Evolutionary conservation across 2,329 filamentous ascomycete genomes (phyloP).

Genomic region (Alternaria alternata): DNA sequence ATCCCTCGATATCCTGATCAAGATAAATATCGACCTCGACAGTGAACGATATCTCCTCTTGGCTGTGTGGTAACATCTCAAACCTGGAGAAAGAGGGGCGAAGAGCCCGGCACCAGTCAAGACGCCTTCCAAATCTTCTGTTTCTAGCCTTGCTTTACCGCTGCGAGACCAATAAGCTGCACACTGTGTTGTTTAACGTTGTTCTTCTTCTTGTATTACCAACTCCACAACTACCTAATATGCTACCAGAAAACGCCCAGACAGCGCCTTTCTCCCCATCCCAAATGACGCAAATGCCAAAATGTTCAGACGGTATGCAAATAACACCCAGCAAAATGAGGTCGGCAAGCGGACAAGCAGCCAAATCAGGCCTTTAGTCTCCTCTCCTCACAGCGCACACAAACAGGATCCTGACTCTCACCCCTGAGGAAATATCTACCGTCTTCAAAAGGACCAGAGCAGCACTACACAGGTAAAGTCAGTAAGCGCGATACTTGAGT

Average conservation of each 20-base stretch:
- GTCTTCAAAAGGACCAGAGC: conserved; percentile 67
- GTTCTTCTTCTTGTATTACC: background rate
- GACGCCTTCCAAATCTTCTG: background rate
- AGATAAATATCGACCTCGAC: too few species aligned
- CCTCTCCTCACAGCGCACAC: conserved; percentile 68
- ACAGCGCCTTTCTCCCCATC: conserved; percentile 2
- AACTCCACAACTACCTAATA: background rate
- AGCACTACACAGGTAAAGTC: conserved; percentile 57
- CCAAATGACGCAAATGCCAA: background rate
- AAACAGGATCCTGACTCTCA: conserved; percentile 66
- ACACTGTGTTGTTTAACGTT: background rate
- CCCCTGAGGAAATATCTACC: conserved; percentile 70
- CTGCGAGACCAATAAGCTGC: background rate
- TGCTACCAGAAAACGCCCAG: conserved; percentile 6
- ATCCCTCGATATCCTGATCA: too few species aligned
- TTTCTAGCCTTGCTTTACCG: background rate
- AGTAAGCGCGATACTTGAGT: background rate
- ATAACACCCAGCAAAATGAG: background rate
- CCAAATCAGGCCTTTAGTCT: conserved; percentile 64
- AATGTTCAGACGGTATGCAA: background rate
- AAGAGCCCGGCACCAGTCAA: background rate
- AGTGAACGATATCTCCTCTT: background rate
- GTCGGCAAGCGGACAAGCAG: background rate
- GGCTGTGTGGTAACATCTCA: background rate
- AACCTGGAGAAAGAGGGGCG: background rate